Conservation (phyloP, 2,329 filamentous ascomycete genomes). For the Botrytis tulipae region DNA sequence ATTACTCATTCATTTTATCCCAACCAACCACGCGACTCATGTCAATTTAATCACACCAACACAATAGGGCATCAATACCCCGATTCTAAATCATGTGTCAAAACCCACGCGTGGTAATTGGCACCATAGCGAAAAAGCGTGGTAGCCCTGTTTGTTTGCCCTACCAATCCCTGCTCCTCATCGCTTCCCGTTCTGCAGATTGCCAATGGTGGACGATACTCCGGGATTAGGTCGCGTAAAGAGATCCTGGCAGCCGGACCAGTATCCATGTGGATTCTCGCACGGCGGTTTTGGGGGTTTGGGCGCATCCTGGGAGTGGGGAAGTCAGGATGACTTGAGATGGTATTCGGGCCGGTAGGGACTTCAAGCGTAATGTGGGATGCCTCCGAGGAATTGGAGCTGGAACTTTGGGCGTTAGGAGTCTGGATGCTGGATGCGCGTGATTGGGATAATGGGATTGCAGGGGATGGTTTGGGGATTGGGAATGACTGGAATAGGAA, state of each 20-base stretch:
- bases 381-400: not conserved
- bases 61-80: not conserved
- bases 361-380: not conserved
- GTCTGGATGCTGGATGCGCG: not conserved
- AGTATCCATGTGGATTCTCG: not conserved
- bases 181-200: not conserved
- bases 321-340: not conserved
- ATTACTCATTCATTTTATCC: not conserved
- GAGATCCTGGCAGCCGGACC: not conserved
- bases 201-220: not conserved
- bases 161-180: not conserved
- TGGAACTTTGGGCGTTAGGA: not conserved
- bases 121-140: not conserved
- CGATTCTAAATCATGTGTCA: not conserved
- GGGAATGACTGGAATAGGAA: not conserved
- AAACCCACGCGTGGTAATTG: not conserved
- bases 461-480: not conserved
- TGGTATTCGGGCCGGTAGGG: conserved; percentile 5
- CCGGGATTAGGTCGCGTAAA: not conserved
- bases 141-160: not conserved
- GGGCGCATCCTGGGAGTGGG: not conserved
- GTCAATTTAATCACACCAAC: not conserved
- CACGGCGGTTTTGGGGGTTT: not conserved
- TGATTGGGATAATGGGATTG: not conserved
- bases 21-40: not conserved